phyloP scores from a whole-genome alignment of 805 yeast species.

The Pichia scutulata region DNA sequence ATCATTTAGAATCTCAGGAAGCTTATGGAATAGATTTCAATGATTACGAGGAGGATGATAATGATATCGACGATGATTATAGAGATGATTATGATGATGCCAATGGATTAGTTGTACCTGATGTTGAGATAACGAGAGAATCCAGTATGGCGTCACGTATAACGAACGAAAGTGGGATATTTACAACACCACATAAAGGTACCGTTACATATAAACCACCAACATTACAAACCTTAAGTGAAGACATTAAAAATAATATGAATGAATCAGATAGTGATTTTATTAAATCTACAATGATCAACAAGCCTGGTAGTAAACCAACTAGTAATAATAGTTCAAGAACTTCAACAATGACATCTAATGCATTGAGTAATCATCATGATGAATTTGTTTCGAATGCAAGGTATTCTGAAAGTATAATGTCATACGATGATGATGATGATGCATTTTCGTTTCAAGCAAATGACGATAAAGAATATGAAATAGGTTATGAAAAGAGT shows the following conservation, averaged over 20 bases:
- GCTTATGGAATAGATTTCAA: background rate
- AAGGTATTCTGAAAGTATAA: slow-evolving; percentile 9
- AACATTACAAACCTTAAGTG: slow-evolving; percentile 5
- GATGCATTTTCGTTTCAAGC: slow-evolving; percentile 16
- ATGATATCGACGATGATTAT: slow-evolving; percentile 2
- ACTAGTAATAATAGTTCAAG: background rate
- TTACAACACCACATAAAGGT: slow-evolving; percentile 2
- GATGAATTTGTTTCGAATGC: slow-evolving; percentile 7
- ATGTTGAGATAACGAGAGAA: slow-evolving; percentile 10
- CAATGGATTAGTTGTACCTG: slow-evolving; percentile 8
- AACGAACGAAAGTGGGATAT: slow-evolving; percentile 11
- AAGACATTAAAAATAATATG: background rate
- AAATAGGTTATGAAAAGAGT: slow-evolving; percentile 8
- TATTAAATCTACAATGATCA: background rate
- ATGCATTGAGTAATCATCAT: slow-evolving; percentile 5
- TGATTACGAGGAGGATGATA: slow-evolving; percentile 1
- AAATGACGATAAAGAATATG: slow-evolving; percentile 18
- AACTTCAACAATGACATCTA: slow-evolving; percentile 4
- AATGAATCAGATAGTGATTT: slow-evolving; percentile 1
- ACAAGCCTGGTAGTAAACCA: background rate
- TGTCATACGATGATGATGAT: slow-evolving; percentile 12
- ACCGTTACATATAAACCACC: slow-evolving; percentile 1
- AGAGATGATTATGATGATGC: slow-evolving; percentile 3
- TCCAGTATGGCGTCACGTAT: slow-evolving; percentile 12
- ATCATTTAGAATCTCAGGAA: background rate